Base-by-base conservation (phyloP, 2,329 filamentous ascomycete species). In the Curvularia lunata region DNA sequence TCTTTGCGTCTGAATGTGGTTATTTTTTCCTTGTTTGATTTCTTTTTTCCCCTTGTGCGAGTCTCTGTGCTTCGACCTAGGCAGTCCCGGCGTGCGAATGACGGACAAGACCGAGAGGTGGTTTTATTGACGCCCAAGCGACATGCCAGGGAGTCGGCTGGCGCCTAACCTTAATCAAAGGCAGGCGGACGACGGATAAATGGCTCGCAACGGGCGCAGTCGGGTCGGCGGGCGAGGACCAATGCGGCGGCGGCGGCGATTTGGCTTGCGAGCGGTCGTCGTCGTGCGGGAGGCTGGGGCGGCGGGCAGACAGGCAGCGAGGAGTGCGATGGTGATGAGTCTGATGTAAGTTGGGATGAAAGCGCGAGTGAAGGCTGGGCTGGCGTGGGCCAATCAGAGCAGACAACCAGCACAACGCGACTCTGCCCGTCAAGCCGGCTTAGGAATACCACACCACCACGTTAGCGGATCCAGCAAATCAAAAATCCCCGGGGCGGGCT, bases 101-200 rank as follows among this genome's bases (percentile, higher is more conserved):
- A 52, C 52, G 43, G 53, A 51, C 54, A 49, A 43, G 21, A 13
- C 34, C 40, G 37, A 19, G 37, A 49, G 28, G 46, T 50, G 52
- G 66, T 57, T 57, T 62, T 66, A 60, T 70, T 67, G 70, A 68
- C 57, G 66, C 68, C 69, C 69, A 70, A 72, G 68, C 61, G 56
- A 63, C 59, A 66, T 60, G 59, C 55, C 58, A 40, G 46, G 48
- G 50, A 42, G 38, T 28, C 34, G 34, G 65, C 63, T 71, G 67
- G 63, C 63, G 67, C 67, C 67, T 68, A 64, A 66, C 61, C 50
- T 43, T 49, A 52, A 57, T 59, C 46, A 27, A 47, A 46, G 47
- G 38, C 49, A 34, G 53, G 54, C 50, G 18, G 51, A 30, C n/a
- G 28, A n/a, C n/a, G n/a, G 21, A 42, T 45, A 41, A 55, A 43